Base-by-base conservation (phyloP, 305 asterid species). In the Solanum hybrid region DNA sequence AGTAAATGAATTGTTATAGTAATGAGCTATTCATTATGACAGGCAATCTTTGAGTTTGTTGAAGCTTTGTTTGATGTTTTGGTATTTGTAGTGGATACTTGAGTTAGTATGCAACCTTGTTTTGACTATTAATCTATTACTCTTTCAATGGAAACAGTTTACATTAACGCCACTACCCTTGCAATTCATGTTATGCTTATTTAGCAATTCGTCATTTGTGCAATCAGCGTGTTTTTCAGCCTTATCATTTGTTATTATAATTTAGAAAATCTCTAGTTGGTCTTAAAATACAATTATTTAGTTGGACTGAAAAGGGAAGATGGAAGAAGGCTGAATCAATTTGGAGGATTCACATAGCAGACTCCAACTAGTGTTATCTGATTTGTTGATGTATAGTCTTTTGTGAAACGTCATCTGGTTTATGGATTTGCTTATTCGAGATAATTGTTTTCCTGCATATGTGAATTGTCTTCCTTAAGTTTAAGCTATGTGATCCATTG, bases 1-100 rank as follows among this genome's bases (percentile, higher is more conserved):
- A 95, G 91, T 93, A 94, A 91, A 93, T 87, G 60, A 72, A 85
- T 81, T n/a, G 85, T 78, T 35, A 22, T 22, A 36, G 31, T 78
- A 36, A 10, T 78, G 85, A n/a, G 31, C 85, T 36, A 32, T 76
- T 76, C 8, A 76, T 17, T 32, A 76, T 76, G 81, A 19, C 40
- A 17, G 27, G 2, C 81, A 9, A 32, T 76, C 31, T 36, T n/a
- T 78, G 32, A n/a, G 19, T 78, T 78, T 78, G 45, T 77, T 34
- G 14, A 34, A 40, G 45, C 4, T 3, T 36, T 78, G 56, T 6
- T 36, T 78, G 32, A 78, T n/a, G 56, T 36, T 36, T 78, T 78
- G 56, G 56, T 78, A 78, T 36, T 78, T 78, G 22, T 78, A 78
- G 31, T 34, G 85, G 32, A 36, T 78, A 36, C 56, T 78, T 36